Conservation (phyloP, 2,329 filamentous ascomycete species). For the Seiridium unicorne region DNA sequence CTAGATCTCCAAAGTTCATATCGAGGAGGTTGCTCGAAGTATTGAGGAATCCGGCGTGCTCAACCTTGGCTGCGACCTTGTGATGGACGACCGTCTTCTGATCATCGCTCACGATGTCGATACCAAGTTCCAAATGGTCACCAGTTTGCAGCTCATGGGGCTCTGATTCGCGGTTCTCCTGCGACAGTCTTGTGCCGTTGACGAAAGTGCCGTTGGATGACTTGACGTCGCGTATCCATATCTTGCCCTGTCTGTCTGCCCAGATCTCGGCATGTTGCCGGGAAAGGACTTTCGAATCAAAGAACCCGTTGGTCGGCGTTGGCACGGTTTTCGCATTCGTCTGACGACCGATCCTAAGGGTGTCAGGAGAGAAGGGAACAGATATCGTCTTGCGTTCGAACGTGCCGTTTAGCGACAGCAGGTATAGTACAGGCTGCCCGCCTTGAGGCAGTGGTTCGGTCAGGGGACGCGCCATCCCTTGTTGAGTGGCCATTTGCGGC, state of each 20-base stretch:
- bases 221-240: constrained; percentile 96
- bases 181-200: constrained; percentile 85
- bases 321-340: constrained; percentile 96
- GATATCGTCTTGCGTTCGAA: constrained; percentile 97
- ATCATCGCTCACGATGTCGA: constrained; percentile 98
- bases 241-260: constrained; percentile 78
- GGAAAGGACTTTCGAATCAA: constrained; percentile 96
- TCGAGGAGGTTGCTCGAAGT: constrained; percentile 76
- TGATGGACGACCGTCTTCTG: constrained; percentile 98
- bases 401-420: constrained; percentile 89
- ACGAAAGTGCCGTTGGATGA: constrained; percentile 99
- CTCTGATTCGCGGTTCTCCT: constrained; percentile 93
- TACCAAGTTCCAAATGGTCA: constrained; percentile 91
- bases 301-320: constrained; percentile 88
- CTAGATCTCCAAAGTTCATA: constrained; percentile 88
- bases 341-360: constrained; percentile 88
- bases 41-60: constrained; percentile 84
- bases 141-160: constrained; percentile 89
- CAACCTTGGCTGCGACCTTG: constrained; percentile 95
- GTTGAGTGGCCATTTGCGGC: constrained; percentile 37
- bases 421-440: constrained; percentile 75
- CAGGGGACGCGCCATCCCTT: constrained; percentile 61
- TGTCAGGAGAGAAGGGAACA: constrained; percentile 92
- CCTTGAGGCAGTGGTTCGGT: constrained; percentile 61
- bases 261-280: constrained; percentile 95